A percentile compares a stretch with the other conserved stretches of the same genome.
Evolutionary conservation across 208 protist genomes (phyloP).

Genomic region (Wallacemonas collosoma): DNA sequence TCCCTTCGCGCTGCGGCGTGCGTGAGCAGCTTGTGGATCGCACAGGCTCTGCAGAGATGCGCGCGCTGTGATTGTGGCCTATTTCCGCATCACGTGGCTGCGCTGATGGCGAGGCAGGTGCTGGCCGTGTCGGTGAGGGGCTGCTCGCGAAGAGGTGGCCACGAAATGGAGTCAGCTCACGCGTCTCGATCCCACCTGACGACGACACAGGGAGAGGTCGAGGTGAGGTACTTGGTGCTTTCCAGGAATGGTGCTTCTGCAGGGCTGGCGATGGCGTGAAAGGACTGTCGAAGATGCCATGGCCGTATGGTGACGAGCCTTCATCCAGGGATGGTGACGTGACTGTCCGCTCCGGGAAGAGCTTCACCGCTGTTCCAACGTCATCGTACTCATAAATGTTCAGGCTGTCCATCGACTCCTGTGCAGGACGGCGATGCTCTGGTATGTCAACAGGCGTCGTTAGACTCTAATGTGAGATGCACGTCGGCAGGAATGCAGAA

Average conservation of each 20-base stretch:
- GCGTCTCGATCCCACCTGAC: not conserved
- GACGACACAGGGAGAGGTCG: not conserved
- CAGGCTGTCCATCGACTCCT: slow-evolving; percentile 4
- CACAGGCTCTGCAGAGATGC: too few species aligned
- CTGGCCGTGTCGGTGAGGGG: slow-evolving; percentile 11
- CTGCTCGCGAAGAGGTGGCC: slow-evolving; percentile 12
- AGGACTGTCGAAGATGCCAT: slow-evolving; percentile 8
- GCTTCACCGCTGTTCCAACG: not conserved
- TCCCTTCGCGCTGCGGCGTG: not conserved
- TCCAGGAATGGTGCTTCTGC: not conserved
- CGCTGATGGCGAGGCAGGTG: not conserved
- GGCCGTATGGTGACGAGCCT: slow-evolving; percentile 6
- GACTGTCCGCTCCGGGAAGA: not conserved
- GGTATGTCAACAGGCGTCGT: too few species aligned
- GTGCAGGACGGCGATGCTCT: too few species aligned
- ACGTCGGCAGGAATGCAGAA: too few species aligned
- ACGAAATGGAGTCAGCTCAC: not conserved
- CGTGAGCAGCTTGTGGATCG: too few species aligned
- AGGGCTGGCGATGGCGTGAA: slow-evolving; percentile 9
- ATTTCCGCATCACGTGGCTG: not conserved
- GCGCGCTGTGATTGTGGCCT: too few species aligned
- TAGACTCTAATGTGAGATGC: too few species aligned
- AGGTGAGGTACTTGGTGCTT: not conserved
- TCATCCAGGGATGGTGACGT: slow-evolving; percentile 13
- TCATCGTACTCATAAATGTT: slow-evolving; percentile 18